Base-by-base conservation (phyloP, 768 basidiomycete genomes). In the Botryobasidium botryosum region DNA sequence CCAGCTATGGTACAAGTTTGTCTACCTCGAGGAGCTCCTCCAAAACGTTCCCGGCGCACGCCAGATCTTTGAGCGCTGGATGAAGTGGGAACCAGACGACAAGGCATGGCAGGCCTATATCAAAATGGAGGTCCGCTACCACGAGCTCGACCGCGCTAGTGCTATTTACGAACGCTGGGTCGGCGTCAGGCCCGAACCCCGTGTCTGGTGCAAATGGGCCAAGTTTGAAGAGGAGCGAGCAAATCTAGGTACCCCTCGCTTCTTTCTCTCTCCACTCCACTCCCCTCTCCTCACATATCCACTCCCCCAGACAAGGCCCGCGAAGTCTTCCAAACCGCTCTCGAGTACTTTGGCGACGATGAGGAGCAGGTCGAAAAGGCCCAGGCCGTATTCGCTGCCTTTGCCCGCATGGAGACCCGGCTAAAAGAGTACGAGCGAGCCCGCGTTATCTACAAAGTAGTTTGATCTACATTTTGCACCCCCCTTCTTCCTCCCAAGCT, bases 61-160 rank as follows among this genome's bases (percentile, higher is more conserved):
- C 6, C 92, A 97, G 58, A 87, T 97, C 45, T 99, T 97, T 50
- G 94, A 99, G 61, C 74, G 94, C 37, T 99, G 94, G 94, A 92
- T 97, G 88, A 75, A 86, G 52, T 97, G 94, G 94, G 94, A 97
- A 59, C 94, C 94, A 1, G 91, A 97, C 55, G 94, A 97, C 72
- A 96, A 96, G 67, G 90, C 92, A 3, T 99, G 92, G 92, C 85
- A 90, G 58, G 87, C 88, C n/a, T 97, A 92, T 62, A 85, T 97
- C 70, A 97, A 99, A 66, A 69, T 97, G 59, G 94, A 99, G 65
- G 77, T 81, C 57, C 73, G 94, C 42, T 99, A 97, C 59, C 68
- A 77, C 46, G 94, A 99, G 61, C 63, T 76, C 18, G 94, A 96
- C 54, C 71, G 94, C 6, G 92, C 90, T 2, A 92, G 88, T 47